Conservation (phyloP, 192 early-diverging fungal genomes). For the Coemansia sp. region DNA sequence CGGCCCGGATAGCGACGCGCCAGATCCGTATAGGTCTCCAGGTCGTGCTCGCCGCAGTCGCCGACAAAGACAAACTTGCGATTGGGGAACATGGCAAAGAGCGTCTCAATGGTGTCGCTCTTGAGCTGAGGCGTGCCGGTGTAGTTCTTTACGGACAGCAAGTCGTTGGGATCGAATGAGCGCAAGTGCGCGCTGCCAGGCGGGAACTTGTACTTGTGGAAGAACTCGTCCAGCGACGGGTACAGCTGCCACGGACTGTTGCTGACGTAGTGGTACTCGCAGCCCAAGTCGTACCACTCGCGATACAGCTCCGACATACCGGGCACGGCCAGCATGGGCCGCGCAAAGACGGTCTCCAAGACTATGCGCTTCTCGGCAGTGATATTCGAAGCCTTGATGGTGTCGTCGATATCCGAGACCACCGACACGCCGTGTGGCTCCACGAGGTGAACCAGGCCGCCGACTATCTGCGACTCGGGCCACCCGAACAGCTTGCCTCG, state of each 20-base stretch:
- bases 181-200: slow-evolving; percentile 72
- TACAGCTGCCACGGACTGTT: slow-evolving; percentile 83
- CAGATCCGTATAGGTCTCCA: slow-evolving; percentile 77
- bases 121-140: slow-evolving; percentile 56
- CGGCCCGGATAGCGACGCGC: slow-evolving; percentile 60
- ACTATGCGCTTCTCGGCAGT: slow-evolving; percentile 66
- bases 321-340: slow-evolving; percentile 58
- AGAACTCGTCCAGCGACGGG: slow-evolving; percentile 65
- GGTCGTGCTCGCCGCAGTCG: slow-evolving; percentile 86
- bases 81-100: slow-evolving; percentile 67
- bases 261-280: slow-evolving; percentile 82
- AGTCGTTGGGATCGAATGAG: slow-evolving; percentile 61
- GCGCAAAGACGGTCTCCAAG: slow-evolving; percentile 55
- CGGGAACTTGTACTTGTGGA: slow-evolving; percentile 71
- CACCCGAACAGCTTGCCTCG: slow-evolving; percentile 32
- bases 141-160: slow-evolving; percentile 58
- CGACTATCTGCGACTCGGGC: slow-evolving; percentile 8
- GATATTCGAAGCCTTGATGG: slow-evolving; percentile 83
- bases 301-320: slow-evolving; percentile 81
- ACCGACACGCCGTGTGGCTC: slow-evolving; percentile 71
- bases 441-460: slow-evolving; percentile 40
- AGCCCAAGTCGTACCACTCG: slow-evolving; percentile 60
- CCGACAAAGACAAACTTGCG: slow-evolving; percentile 88
- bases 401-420: slow-evolving; percentile 89
- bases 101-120: slow-evolving; percentile 52